Percentiles rank a stretch among this genome's conserved stretches.
Evolutionary conservation across 2,329 filamentous ascomycete species (phyloP).

Genomic region (Xenoacremonium recifei): DNA sequence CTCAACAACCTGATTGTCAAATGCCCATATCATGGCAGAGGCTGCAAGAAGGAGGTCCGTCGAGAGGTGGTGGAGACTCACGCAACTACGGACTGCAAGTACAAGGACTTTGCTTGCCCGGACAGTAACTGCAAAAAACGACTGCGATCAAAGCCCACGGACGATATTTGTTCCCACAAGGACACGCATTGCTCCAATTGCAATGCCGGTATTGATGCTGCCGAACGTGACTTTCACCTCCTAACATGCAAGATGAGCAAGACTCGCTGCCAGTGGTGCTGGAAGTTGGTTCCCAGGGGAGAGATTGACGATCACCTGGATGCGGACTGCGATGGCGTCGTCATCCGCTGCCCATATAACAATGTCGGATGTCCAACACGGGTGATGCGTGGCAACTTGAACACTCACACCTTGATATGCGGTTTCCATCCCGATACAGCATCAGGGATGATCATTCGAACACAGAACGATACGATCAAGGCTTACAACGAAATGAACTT

Average conservation of each 20-base stretch:
- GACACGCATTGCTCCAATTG: slow-evolving; percentile 54
- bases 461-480: slow-evolving; percentile 47
- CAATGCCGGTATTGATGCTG: slow-evolving; percentile 44
- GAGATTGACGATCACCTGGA: slow-evolving; percentile 47
- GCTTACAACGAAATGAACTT: slow-evolving; percentile 34
- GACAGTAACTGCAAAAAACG: slow-evolving; percentile 50
- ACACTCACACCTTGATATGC: slow-evolving; percentile 47
- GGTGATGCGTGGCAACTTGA: slow-evolving; percentile 35
- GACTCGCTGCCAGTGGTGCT: slow-evolving; percentile 50
- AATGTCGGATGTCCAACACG: slow-evolving; percentile 36
- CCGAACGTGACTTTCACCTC: slow-evolving; percentile 36
- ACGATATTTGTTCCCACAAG: slow-evolving; percentile 55
- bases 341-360: slow-evolving; percentile 47
- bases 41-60: slow-evolving; percentile 50
- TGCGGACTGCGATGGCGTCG: slow-evolving; percentile 47
- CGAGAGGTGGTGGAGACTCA: slow-evolving; percentile 57
- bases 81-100: slow-evolving; percentile 55
- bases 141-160: slow-evolving; percentile 49
- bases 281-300: slow-evolving; percentile 41
- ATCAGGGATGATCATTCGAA: slow-evolving; percentile 49
- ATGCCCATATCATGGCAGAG: slow-evolving; percentile 53
- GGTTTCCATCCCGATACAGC: slow-evolving; percentile 49
- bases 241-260: slow-evolving; percentile 45
- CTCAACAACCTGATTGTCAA: slow-evolving; percentile 58
- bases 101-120: slow-evolving; percentile 55